phyloP scores from a whole-genome alignment of 176 grass and related monocot species.

The Oryza officinalis region DNA sequence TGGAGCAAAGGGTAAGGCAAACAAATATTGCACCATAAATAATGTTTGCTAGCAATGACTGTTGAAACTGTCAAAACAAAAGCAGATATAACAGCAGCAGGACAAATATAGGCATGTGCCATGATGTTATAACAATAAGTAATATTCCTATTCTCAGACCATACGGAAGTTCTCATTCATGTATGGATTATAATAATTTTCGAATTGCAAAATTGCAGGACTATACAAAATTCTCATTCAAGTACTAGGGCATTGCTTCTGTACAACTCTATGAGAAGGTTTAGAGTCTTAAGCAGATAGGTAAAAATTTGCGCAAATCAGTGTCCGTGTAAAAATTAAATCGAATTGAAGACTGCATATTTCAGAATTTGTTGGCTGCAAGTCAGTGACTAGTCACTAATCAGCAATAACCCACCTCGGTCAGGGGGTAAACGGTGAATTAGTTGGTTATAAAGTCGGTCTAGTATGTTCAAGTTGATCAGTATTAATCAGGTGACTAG shows the following conservation, averaged over 20 bases:
- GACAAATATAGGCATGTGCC: too few relatives aligned
- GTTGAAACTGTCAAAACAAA: not conserved
- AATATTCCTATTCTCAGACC: not conserved
- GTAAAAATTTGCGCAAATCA: not conserved
- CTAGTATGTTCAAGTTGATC: not conserved
- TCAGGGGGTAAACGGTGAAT: not conserved
- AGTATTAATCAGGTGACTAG: not conserved
- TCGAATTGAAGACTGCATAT: not conserved
- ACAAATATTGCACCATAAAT: not conserved
- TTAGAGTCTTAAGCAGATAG: not conserved
- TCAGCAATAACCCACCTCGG: not conserved
- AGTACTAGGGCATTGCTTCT: not conserved
- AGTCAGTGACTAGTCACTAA: too few relatives aligned
- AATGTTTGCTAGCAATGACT: not conserved
- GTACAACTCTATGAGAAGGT: not conserved
- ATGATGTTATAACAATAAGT: not conserved
- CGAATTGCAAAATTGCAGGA: not conserved
- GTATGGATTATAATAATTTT: not conserved
- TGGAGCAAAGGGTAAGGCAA: not conserved
- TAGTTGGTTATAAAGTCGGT: not conserved
- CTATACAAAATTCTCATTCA: not conserved
- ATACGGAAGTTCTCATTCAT: not conserved
- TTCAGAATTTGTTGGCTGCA: too few relatives aligned
- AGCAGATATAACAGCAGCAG: not conserved
- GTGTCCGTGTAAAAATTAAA: not conserved